phyloP scores from a whole-genome alignment of 495 filamentous ascomycete genomes.

The Penicillium maclennaniae region DNA sequence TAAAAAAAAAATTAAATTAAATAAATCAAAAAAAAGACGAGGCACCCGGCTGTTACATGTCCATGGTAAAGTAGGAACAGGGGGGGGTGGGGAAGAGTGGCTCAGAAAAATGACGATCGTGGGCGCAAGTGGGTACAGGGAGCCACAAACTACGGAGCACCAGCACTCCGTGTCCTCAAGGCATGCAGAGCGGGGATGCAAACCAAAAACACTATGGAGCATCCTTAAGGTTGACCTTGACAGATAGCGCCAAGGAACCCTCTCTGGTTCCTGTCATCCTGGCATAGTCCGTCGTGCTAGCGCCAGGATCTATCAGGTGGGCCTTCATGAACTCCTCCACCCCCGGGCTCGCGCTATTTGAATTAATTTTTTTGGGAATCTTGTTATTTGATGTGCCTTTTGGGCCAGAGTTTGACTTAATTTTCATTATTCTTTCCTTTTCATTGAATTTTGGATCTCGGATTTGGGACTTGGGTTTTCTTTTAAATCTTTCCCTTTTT shows the following conservation, averaged over 20 bases:
- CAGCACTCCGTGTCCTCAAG: constrained; percentile 15
- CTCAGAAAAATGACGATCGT: constrained; percentile 44
- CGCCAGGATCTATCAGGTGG: constrained; percentile 24
- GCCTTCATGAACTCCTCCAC: constrained; percentile 18
- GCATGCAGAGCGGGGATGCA: constrained; percentile 26
- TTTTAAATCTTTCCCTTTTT: background rate
- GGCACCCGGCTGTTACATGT: constrained; percentile 24
- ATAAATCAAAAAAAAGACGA: constrained; percentile 19
- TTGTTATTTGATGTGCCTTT: constrained; percentile 6
- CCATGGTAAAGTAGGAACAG: constrained; percentile 34
- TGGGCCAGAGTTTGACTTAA: background rate
- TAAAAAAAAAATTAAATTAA: constrained; percentile 1
- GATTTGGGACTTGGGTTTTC: no score
- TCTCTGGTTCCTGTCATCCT: constrained; percentile 26
- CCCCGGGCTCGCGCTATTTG: constrained; percentile 9
- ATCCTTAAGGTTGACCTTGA: constrained; percentile 35
- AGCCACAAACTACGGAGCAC: constrained; percentile 35
- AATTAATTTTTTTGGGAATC: constrained; percentile 3
- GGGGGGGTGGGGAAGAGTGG: constrained; percentile 27
- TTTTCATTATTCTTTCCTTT: background rate
- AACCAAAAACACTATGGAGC: constrained; percentile 20
- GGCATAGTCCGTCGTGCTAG: constrained; percentile 17
- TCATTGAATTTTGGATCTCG: no score
- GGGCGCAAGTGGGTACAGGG: constrained; percentile 30
- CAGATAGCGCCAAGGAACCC: constrained; percentile 35